Percentiles rank a stretch among this genome's conserved stretches.
phyloP scores from a whole-genome alignment of 805 yeast species.

The Priceomyces castillae region DNA sequence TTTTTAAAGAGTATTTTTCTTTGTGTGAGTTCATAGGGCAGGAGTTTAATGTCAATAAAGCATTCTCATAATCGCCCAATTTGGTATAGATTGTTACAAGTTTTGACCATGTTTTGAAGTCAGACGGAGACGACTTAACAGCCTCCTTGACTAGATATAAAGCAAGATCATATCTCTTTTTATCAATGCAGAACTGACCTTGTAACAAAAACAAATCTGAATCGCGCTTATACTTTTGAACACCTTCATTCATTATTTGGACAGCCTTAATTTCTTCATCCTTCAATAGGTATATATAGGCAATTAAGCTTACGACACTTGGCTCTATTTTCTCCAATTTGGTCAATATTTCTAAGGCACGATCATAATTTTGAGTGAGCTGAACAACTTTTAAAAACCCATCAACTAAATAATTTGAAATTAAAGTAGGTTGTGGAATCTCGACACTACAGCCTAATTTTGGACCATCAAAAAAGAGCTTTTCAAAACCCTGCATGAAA shows the following conservation, averaged over 20 bases:
- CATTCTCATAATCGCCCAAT: constrained; percentile 65
- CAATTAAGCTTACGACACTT: constrained; percentile 55
- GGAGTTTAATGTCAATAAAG: constrained; percentile 68
- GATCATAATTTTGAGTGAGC: constrained; percentile 61
- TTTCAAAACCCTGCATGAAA: constrained; percentile 65
- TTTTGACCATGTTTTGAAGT: constrained; percentile 70
- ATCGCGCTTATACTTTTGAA: constrained; percentile 49
- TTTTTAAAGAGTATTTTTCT: constrained; percentile 59
- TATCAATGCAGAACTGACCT: constrained; percentile 54
- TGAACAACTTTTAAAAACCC: constrained; percentile 64
- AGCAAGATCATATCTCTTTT: constrained; percentile 54
- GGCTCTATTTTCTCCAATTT: constrained; percentile 53
- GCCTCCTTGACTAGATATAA: constrained; percentile 59
- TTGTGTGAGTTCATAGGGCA: constrained; percentile 79
- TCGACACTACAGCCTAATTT: constrained; percentile 64
- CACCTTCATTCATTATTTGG: constrained; percentile 49
- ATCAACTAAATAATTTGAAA: constrained; percentile 70
- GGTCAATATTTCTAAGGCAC: constrained; percentile 57
- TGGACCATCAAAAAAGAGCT: constrained; percentile 63
- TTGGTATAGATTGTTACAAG: constrained; percentile 63
- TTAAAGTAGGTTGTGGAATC: constrained; percentile 62
- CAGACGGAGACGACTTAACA: constrained; percentile 71
- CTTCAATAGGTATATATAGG: constrained; percentile 49
- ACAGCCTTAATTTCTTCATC: constrained; percentile 63
- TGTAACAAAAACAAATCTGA: constrained; percentile 54